These are phyloP conservation scores for Karstenula rhodostoma DNA, from an alignment of 2,329 filamentous ascomycete genomes.

Conservation along the genomic window DNA sequence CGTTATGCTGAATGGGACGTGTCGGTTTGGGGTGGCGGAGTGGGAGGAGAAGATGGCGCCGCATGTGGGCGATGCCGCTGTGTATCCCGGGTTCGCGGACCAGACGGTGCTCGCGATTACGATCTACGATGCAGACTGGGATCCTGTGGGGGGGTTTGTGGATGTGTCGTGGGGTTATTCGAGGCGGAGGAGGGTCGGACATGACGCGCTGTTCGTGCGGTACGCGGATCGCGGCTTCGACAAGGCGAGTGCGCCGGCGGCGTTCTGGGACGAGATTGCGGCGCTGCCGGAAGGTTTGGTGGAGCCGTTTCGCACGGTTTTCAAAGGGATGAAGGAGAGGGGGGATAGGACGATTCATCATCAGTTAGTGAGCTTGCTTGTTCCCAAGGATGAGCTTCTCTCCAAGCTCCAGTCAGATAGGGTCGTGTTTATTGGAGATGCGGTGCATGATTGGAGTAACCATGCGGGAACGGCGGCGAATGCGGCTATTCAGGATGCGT, in stretches of 20 bases:
- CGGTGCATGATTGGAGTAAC: conserved; percentile 5
- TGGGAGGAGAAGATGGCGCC: neutral
- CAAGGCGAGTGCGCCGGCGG: neutral
- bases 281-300: neutral
- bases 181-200: neutral
- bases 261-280: neutral
- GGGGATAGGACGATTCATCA: conserved; percentile 3
- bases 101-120: conserved; percentile 1
- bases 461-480: conserved; percentile 6
- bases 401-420: neutral
- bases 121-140: conserved; percentile 6
- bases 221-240: neutral
- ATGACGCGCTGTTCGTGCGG: neutral
- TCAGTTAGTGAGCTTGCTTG: conserved; percentile 1
- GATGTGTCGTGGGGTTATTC: conserved; percentile 3
- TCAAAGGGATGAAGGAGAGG: neutral
- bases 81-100: conserved; percentile 6
- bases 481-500: conserved; percentile 2
- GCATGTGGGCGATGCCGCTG: neutral
- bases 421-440: conserved; percentile 2
- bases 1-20: conserved; percentile 3
- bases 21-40: neutral
- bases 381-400: neutral
- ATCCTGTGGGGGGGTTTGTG: neutral
- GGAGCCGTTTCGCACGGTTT: neutral